Conservation (phyloP, 1,284 basidiomycete genomes). For the Neolentinus lepideus region DNA sequence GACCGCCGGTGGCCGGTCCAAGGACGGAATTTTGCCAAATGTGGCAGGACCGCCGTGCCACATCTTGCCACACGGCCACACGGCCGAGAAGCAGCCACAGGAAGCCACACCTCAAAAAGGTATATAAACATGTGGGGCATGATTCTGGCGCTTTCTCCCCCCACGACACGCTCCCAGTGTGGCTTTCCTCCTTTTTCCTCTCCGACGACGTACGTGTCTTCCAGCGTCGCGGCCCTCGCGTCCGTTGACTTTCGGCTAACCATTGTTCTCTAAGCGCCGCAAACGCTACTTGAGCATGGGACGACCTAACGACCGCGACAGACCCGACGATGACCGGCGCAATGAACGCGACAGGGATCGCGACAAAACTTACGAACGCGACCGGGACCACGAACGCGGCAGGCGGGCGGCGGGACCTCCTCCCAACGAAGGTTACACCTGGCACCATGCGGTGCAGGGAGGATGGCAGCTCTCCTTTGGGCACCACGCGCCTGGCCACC, state of each 20-base stretch:
- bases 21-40: neutral
- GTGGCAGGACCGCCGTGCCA: neutral
- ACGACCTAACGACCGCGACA: too few relatives aligned
- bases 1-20: neutral
- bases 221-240: neutral
- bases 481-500: neutral
- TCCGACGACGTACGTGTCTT: neutral
- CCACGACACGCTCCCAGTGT: neutral
- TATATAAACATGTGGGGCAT: neutral
- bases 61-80: neutral
- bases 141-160: neutral
- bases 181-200: neutral
- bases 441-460: neutral
- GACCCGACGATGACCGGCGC: too few relatives aligned
- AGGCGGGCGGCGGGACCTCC: neutral
- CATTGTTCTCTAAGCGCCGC: too few relatives aligned
- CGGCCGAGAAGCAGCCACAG: neutral
- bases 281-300: too few relatives aligned
- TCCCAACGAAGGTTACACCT: neutral
- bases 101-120: neutral
- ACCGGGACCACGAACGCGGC: neutral
- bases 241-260: too few relatives aligned
- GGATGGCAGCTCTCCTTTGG: neutral
- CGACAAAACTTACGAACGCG: too few relatives aligned
- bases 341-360: too few relatives aligned